These are phyloP conservation scores for Piromyces finnis DNA, from an alignment of 192 early-diverging fungal species.

Conservation along the genomic window DNA sequence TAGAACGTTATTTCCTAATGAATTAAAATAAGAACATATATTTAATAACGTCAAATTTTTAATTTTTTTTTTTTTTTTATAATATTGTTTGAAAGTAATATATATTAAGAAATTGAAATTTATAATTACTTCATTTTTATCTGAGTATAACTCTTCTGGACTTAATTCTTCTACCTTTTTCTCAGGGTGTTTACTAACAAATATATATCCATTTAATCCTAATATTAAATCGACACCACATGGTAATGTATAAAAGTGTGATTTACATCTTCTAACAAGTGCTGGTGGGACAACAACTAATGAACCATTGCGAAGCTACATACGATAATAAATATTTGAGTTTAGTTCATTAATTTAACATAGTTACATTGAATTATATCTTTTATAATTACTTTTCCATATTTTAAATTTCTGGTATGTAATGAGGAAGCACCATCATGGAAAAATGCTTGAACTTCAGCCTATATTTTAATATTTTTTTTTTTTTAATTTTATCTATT, in stretches of 20 bases:
- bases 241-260: constrained; percentile 80
- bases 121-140: constrained; percentile 75
- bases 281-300: constrained; percentile 73
- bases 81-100: too few species aligned
- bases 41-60: too few species aligned
- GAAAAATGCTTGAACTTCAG: constrained; percentile 74
- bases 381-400: constrained; percentile 85
- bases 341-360: too few species aligned
- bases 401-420: constrained; percentile 78
- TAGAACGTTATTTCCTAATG: constrained; percentile 40
- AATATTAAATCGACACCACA: constrained; percentile 86
- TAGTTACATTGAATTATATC: too few species aligned
- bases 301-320: constrained; percentile 53
- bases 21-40: too few species aligned
- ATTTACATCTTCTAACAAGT: constrained; percentile 77
- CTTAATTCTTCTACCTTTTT: constrained; percentile 46
- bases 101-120: too few species aligned
- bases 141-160: constrained; percentile 68
- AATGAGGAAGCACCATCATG: constrained; percentile 69
- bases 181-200: constrained; percentile 66
- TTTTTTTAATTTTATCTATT: not conserved
- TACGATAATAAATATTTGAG: not conserved
- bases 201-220: constrained; percentile 93
- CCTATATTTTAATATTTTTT: too few species aligned
- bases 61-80: too few species aligned